These are phyloP conservation scores for Escallonia rubra DNA, from an alignment of 129 eudicot species.

Conservation along the genomic window DNA sequence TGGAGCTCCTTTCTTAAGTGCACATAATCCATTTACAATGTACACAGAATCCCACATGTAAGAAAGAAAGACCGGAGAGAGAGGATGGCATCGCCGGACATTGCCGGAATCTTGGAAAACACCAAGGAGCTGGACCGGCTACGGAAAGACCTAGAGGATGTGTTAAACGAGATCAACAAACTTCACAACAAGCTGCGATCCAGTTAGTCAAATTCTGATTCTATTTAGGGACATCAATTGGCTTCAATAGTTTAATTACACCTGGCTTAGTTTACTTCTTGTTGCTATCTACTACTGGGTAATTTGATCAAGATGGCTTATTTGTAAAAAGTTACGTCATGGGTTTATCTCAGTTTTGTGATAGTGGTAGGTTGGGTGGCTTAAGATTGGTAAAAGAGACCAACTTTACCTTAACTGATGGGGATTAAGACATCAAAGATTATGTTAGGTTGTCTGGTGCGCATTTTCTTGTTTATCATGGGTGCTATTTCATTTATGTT, in stretches of 20 bases:
- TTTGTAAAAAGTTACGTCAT: no score
- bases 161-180: slow-evolving; percentile 74
- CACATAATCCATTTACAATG: no score
- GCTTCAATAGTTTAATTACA: not conserved
- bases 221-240: not conserved
- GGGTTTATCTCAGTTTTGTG: no score
- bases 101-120: slow-evolving; percentile 56
- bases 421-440: no score
- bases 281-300: no score
- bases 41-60: no score
- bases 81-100: slow-evolving; percentile 63
- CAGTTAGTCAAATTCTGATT: slow-evolving; percentile 28
- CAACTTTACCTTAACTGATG: no score
- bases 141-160: slow-evolving; percentile 76
- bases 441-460: no score
- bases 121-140: slow-evolving; percentile 90
- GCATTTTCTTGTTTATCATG: not conserved
- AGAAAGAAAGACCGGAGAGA: not conserved
- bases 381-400: no score
- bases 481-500: not conserved
- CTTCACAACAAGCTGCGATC: slow-evolving; percentile 77
- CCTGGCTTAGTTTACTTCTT: not conserved
- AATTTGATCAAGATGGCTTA: no score
- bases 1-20: no score
- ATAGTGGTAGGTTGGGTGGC: no score